phyloP scores from a whole-genome alignment of 2,329 filamentous ascomycete species.

The Botrytis fabae region DNA sequence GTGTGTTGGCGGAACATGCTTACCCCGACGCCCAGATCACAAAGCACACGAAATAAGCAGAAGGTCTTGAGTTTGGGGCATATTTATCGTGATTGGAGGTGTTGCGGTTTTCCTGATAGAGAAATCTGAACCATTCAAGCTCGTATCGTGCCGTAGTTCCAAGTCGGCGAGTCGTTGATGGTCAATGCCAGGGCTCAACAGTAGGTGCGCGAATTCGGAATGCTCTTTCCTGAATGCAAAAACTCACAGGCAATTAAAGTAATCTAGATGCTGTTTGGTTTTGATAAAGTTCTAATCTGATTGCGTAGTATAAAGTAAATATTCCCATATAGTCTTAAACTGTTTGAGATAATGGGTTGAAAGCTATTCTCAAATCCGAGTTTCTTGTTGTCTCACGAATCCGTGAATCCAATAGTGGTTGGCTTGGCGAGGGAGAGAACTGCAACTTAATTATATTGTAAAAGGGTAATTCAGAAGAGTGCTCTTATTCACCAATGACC shows the following conservation, averaged over 20 bases:
- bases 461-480: not conserved
- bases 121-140: not conserved
- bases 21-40: not conserved
- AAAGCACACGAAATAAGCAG: not conserved
- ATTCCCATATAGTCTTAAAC: not conserved
- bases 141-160: not conserved
- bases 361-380: not conserved
- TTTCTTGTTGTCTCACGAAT: not conserved
- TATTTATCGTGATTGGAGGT: not conserved
- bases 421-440: not conserved
- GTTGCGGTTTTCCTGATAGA: not conserved
- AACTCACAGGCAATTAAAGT: not conserved
- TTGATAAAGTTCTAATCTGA: not conserved
- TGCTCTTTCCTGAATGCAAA: not conserved
- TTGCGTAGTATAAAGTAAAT: not conserved
- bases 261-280: not conserved
- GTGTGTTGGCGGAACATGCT: not conserved
- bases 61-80: not conserved
- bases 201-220: not conserved
- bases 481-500: not conserved
- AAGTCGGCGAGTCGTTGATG: not conserved
- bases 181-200: not conserved
- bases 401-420: not conserved
- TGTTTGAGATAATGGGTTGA: not conserved
- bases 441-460: not conserved